Evolutionary conservation across 1,139 yeast genomes (phyloP).

Genomic region (Saccharomyces hybrid): DNA sequence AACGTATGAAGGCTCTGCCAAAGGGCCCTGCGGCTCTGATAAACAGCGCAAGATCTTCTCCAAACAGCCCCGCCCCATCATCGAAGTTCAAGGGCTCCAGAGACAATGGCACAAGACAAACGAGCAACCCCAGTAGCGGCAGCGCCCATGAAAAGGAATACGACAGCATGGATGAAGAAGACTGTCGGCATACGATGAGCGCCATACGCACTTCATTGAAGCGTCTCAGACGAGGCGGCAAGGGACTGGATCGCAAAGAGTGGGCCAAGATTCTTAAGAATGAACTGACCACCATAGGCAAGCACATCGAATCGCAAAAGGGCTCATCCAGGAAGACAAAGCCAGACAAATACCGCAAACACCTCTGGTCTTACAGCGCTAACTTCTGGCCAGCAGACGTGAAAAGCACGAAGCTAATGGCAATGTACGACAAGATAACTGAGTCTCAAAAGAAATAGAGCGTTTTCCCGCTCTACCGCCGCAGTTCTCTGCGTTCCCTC

Average conservation of each 20-base stretch:
- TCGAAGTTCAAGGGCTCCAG: constrained; percentile 1
- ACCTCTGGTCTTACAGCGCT: constrained; percentile 86
- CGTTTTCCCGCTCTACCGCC: background rate
- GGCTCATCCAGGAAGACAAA: constrained; percentile 10
- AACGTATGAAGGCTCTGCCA: constrained; percentile 16
- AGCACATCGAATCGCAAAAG: constrained; percentile 30
- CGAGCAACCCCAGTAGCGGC: background rate
- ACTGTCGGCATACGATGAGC: constrained; percentile 56
- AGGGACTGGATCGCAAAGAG: constrained; percentile 75
- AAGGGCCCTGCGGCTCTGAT: constrained; percentile 16
- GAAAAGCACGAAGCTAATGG: constrained; percentile 67
- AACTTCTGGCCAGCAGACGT: constrained; percentile 91
- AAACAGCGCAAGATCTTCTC: background rate
- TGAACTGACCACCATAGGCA: constrained; percentile 73
- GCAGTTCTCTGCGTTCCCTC: background rate
- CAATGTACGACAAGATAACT: constrained; percentile 70
- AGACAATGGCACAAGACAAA: constrained; percentile 1
- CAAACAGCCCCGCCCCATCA: constrained; percentile 4
- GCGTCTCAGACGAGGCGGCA: constrained; percentile 68
- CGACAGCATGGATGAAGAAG: constrained; percentile 73
- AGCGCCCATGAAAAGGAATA: constrained; percentile 46
- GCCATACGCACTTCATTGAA: constrained; percentile 71
- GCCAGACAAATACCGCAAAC: constrained; percentile 38
- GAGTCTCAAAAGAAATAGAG: constrained; percentile 8
- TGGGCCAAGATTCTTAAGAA: constrained; percentile 72